Conservation (phyloP, 106 monocot species). For the Amphibolis antarctica region DNA sequence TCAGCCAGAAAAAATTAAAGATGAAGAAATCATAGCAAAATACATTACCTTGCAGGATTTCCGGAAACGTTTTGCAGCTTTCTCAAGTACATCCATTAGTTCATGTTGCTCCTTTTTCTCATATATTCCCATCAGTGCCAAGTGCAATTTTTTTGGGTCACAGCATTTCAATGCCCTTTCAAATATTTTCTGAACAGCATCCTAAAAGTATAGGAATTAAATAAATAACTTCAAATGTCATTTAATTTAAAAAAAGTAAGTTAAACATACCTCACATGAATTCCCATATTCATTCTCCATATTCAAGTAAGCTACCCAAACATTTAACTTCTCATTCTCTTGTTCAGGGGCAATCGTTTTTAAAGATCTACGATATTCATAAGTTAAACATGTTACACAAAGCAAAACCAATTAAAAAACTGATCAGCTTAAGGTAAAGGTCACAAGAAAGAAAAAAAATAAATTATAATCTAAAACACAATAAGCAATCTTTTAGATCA, state of each 20-base stretch:
- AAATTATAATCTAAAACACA: no score
- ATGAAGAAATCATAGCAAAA: neutral
- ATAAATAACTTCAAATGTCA: neutral
- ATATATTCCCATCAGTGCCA: conserved; percentile 76
- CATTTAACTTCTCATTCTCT: conserved; percentile 86
- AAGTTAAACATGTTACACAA: no score
- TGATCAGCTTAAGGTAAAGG: no score
- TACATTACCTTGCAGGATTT: conserved; percentile 72
- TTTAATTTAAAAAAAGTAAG: neutral
- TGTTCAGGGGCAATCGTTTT: conserved; percentile 71
- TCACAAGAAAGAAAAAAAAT: no score
- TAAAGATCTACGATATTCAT: conserved; percentile 40
- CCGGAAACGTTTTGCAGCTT: conserved; percentile 76
- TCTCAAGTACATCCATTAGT: conserved; percentile 58
- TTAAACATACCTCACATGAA: conserved; percentile 50
- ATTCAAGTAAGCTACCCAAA: conserved; percentile 95
- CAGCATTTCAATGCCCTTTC: conserved; percentile 70
- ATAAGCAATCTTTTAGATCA: no score
- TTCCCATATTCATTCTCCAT: conserved; percentile 86
- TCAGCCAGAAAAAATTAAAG: neutral
- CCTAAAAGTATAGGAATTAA: conserved; percentile 27
- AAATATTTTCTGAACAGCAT: conserved; percentile 64
- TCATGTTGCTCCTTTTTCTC: conserved; percentile 60
- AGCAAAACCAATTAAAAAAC: no score
- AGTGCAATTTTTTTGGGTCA: conserved; percentile 76